A percentile compares a stretch with the other conserved stretches of the same genome.
Evolutionary conservation across 768 basidiomycete species (phyloP).

Genomic region (Xanthoconium purpureum): DNA sequence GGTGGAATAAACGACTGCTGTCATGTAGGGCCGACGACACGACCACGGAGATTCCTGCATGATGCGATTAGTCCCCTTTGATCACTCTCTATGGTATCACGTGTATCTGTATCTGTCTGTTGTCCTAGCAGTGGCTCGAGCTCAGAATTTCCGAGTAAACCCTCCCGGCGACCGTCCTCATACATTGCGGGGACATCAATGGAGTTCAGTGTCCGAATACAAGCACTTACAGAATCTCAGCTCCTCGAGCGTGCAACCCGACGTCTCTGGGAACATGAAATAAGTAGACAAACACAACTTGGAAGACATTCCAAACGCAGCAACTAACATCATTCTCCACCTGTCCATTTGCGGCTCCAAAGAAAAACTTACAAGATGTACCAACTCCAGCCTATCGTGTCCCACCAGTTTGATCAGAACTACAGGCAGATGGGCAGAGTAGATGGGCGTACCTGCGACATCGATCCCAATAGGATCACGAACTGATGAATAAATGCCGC

Average conservation of each 20-base stretch:
- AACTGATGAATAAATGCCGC: constrained; percentile 11
- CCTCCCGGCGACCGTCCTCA: no score
- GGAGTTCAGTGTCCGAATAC: not conserved
- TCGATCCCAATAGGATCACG: constrained; percentile 19
- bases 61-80: no score
- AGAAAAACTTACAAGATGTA: constrained; percentile 1
- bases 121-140: no score
- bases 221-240: constrained; percentile 14
- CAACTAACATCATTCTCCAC: constrained; percentile 1
- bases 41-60: no score
- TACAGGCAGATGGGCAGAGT: not conserved
- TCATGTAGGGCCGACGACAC: no score
- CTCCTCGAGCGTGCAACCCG: constrained; percentile 17
- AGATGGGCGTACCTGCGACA: not conserved
- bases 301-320: constrained; percentile 15
- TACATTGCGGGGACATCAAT: not conserved
- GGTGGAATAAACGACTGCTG: no score
- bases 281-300: constrained; percentile 13
- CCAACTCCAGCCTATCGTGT: constrained; percentile 4
- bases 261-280: constrained; percentile 17
- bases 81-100: no score
- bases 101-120: no score
- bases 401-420: not conserved
- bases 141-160: no score
- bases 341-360: not conserved